phyloP scores from a whole-genome alignment of 495 filamentous ascomycete genomes.

The Tuber melanosporum region DNA sequence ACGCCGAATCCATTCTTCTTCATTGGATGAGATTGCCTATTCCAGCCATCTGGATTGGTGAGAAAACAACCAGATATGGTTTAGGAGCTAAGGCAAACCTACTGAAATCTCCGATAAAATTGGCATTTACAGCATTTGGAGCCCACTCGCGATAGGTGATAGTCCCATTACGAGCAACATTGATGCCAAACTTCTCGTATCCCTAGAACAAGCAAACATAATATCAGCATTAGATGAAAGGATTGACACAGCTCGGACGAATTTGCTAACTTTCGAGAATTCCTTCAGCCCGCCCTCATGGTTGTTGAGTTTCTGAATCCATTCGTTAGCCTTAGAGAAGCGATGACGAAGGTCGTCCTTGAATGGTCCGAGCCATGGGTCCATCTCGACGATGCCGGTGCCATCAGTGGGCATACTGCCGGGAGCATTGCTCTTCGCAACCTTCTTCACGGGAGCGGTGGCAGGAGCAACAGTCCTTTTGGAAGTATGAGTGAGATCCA shows the following conservation, averaged over 20 bases:
- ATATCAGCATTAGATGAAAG: slow-evolving; percentile 9
- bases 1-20: slow-evolving; percentile 76
- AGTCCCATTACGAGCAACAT: slow-evolving; percentile 68
- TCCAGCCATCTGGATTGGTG: slow-evolving; percentile 69
- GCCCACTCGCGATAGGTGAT: slow-evolving; percentile 96
- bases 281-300: slow-evolving; percentile 85
- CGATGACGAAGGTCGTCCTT: slow-evolving; percentile 66
- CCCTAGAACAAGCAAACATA: slow-evolving; percentile 51
- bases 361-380: slow-evolving; percentile 87
- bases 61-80: slow-evolving; percentile 26
- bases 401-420: slow-evolving; percentile 32
- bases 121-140: slow-evolving; percentile 73
- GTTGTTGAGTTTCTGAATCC: slow-evolving; percentile 76
- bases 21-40: slow-evolving; percentile 75
- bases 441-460: neutral
- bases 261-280: slow-evolving; percentile 67
- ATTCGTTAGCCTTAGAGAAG: slow-evolving; percentile 74
- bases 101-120: slow-evolving; percentile 97
- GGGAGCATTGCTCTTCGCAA: slow-evolving; percentile 2
- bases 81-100: slow-evolving; percentile 37
- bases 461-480: slow-evolving; percentile 31
- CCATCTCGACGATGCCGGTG: slow-evolving; percentile 75
- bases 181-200: slow-evolving; percentile 77
- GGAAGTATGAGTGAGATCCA: slow-evolving; percentile 36
- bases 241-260: neutral